Evolutionary conservation across 768 basidiomycete genomes (phyloP), one percentile per base, ranked within the genome.

Genomic region (Lactarius hengduanensis): DNA sequence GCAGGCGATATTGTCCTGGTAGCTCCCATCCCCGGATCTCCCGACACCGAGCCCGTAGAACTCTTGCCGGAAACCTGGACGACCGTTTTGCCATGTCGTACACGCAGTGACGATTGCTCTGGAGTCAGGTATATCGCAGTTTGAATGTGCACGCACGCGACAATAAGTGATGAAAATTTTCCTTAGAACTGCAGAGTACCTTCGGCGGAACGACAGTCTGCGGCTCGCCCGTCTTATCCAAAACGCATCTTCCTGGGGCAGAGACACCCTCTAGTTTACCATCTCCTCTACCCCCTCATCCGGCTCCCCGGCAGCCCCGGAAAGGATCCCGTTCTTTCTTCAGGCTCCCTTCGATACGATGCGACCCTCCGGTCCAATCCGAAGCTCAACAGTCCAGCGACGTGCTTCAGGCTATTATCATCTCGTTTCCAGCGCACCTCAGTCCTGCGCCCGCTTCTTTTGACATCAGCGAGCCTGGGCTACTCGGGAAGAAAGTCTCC

Each of bases 61-160:
- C 30, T 66, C n/a, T 41, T 40, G 2, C 32, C 18, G 4, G 40
- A 58, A 1, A 36, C 54, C 28, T 66, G 65, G 65, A 28, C 47
- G 18, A 3, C 11, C 4, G 40, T 66, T n/a, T n/a, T 11, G 47
- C 30, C 3, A 3, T 2, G 18, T 22, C 18, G 28, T 62, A 2
- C 28, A 41, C 16, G 20, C 47, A 2, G 61, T 66, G 16, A 66
- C 57, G n/a, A 54, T 66, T 43, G n/a, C 26, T 26, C 18, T 58
- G 8, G 32, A 53, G 40, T 54, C 61, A 20, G 65, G 65, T 66
- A 54, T 40, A 36, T 53, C 28, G 16, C 16, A 2, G 16, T 9
- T 34, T 34, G 3, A 32, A 13, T 57, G 8, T 34, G n/a, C 13
- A 30, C 1, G n/a, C 13, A 30, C 1, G 16, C 30, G 28, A 18